Base-by-base conservation (phyloP, 2,329 filamentous ascomycete species). In the Cadophora sp. region DNA sequence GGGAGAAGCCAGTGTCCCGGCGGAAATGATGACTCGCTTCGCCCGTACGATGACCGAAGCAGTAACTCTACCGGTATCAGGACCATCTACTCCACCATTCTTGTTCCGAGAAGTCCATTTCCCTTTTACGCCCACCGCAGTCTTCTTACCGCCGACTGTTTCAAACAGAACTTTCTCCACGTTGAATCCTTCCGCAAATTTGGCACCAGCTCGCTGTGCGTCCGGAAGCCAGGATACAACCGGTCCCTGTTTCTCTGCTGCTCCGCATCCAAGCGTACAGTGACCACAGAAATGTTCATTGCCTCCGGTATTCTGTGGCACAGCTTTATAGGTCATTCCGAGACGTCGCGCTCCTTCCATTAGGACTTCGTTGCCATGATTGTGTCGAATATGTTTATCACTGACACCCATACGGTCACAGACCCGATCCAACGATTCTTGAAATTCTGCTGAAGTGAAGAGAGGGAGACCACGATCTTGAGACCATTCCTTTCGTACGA, bases 121-220 rank as follows among this genome's bases (percentile, higher is more conserved):
- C 2, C 93, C 94, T 65, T 87, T 80, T 1, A 97, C 84, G 0
- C 93, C 94, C 0, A 84, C 85, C 0, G 92, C 92, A 1, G 83
- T 84, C 70, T 84, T 83, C 63, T 83, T 80, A 12, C 75, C 76
- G 1, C 74, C 73, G 8, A 77, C 74, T 14, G 84, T 81, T 16
- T 88, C 86, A 77, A 97, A 97, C 0, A 91, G 71, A 22, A 97
- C 82, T 67, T 86, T 85, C 7, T 92, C 86, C 0, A 89, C 92
- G n/a, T 87, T 80, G 75, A 95, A 92, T 0, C 93, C 93, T 81
- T 97, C 92, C 67, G 95, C 86, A 77, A 97, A 97, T 71, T 85
- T 83, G 1, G 93, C 92, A 0, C 93, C 93, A 0, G 91, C 88
- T 62, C 84, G 83, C 1, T 89, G 90, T 1, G 94, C 93, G 71